These are phyloP conservation scores for Sphaerosporella brunnea DNA, from an alignment of 495 filamentous ascomycete species.

Conservation along the genomic window DNA sequence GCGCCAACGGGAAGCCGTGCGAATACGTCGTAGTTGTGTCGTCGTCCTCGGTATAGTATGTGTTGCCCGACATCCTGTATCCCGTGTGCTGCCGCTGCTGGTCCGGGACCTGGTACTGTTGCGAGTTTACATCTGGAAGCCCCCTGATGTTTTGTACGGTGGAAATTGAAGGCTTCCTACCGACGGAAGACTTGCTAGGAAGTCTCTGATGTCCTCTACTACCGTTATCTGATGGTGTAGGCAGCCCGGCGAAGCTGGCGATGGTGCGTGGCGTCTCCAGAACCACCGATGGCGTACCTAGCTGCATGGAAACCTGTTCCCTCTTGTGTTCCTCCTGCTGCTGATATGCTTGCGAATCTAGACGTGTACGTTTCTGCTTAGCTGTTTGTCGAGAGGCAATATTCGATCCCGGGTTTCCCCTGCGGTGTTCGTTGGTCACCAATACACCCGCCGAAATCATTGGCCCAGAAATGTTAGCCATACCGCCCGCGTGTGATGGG, in stretches of 20 bases:
- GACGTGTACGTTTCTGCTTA: too few species aligned
- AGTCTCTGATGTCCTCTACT: too few species aligned
- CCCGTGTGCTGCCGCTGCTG: too few species aligned
- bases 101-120: too few species aligned
- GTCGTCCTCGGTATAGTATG: constrained; percentile 16
- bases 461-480: constrained; percentile 16
- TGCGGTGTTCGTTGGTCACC: not conserved
- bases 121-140: too few species aligned
- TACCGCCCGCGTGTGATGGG: constrained; percentile 12
- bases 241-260: constrained; percentile 3
- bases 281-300: not conserved
- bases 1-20: constrained; percentile 7
- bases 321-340: constrained; percentile 13
- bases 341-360: too few species aligned
- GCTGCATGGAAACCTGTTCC: not conserved
- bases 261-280: constrained; percentile 1
- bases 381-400: too few species aligned
- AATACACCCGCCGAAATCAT: constrained; percentile 8
- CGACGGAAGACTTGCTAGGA: too few species aligned
- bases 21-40: constrained; percentile 11
- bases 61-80: constrained; percentile 6
- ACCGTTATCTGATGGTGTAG: too few species aligned
- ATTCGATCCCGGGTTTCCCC: too few species aligned
- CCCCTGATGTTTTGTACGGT: too few species aligned
- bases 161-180: too few species aligned